phyloP scores from a whole-genome alignment of 208 protist species.

The Naegleria lovaniensis region DNA sequence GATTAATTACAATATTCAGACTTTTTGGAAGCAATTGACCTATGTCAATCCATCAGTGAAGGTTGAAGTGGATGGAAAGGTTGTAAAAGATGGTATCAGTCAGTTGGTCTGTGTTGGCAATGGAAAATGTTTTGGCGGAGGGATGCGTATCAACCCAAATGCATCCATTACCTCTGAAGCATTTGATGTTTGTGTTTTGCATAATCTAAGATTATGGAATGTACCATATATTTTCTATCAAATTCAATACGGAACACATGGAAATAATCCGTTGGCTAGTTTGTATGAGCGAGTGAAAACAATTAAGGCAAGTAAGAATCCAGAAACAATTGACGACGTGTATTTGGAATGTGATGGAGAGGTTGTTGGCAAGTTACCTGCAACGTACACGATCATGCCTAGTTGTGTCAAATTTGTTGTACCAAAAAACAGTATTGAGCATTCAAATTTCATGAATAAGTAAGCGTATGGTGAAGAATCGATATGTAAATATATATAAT shows the following conservation, averaged over 20 bases:
- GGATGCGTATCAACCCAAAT: background rate
- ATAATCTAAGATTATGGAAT: background rate
- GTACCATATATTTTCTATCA: background rate
- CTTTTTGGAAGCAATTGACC: background rate
- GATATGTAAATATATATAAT: too few species aligned
- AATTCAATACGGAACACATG: background rate
- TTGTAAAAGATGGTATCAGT: background rate
- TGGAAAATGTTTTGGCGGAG: background rate
- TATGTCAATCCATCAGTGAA: background rate
- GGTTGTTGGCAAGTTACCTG: background rate
- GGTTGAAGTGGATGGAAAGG: background rate
- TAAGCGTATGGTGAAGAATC: background rate
- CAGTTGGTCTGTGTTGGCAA: background rate
- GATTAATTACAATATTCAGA: background rate
- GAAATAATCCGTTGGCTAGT: background rate
- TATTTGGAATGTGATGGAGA: slow-evolving; percentile 5
- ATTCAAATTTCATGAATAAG: background rate
- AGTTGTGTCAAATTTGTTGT: background rate
- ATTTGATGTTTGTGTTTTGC: background rate
- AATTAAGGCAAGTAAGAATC: background rate
- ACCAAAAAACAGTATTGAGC: background rate
- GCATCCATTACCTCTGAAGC: background rate
- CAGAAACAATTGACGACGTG: background rate
- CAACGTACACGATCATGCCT: background rate
- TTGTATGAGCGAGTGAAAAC: background rate